Conservation (phyloP, 2,329 filamentous ascomycete genomes). For the Metarhizium album region DNA sequence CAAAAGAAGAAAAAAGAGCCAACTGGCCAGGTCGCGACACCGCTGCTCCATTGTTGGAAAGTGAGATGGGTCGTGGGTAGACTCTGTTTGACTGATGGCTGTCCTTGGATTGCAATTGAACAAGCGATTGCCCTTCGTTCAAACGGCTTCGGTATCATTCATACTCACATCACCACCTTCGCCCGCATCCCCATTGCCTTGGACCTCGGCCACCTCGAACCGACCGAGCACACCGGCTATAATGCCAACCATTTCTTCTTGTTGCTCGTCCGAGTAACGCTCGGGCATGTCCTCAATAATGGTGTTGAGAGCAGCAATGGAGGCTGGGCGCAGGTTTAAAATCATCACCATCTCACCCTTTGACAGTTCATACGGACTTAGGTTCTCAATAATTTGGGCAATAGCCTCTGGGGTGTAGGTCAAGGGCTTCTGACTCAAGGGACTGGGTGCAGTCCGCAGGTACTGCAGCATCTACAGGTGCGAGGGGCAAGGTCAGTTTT, state of each 20-base stretch:
- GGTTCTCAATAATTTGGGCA: slow-evolving; percentile 38
- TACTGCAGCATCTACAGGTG: slow-evolving; percentile 46
- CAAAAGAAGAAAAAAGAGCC: too few relatives aligned
- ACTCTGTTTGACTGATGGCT: neutral
- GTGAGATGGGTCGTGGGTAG: neutral
- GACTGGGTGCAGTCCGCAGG: slow-evolving; percentile 42
- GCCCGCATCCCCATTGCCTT: slow-evolving; percentile 20
- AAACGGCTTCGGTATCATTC: slow-evolving; percentile 22
- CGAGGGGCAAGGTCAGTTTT: neutral
- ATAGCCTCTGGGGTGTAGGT: slow-evolving; percentile 45
- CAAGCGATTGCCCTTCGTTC: slow-evolving; percentile 7
- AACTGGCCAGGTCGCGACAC: neutral
- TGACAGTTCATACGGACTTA: slow-evolving; percentile 48
- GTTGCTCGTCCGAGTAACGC: slow-evolving; percentile 48
- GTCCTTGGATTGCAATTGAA: neutral
- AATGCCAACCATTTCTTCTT: slow-evolving; percentile 45
- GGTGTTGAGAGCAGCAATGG: slow-evolving; percentile 46
- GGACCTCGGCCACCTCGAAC: slow-evolving; percentile 20
- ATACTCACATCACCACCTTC: slow-evolving; percentile 26
- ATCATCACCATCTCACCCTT: slow-evolving; percentile 62
- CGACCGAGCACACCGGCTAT: slow-evolving; percentile 48
- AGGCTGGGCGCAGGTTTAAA: slow-evolving; percentile 52
- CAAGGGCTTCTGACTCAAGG: slow-evolving; percentile 42
- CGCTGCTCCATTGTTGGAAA: neutral
- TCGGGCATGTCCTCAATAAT: slow-evolving; percentile 55